phyloP scores from a whole-genome alignment of 2,329 filamentous ascomycete species.

The Thielaviopsis euricoi region DNA sequence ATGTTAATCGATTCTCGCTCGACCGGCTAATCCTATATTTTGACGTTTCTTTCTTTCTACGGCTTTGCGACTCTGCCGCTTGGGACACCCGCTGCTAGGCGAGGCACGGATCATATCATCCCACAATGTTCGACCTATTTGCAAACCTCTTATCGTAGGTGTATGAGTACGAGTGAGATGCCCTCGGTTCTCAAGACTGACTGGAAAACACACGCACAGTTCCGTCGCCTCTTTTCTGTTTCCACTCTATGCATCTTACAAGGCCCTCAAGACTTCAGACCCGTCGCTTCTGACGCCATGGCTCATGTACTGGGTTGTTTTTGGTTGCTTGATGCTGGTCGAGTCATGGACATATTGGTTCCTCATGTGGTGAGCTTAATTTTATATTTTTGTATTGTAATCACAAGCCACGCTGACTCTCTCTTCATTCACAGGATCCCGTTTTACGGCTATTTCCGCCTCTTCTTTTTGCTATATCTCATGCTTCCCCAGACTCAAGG shows the following conservation, averaged over 20 bases:
- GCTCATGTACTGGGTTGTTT: conserved; percentile 98
- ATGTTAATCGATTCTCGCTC: not conserved
- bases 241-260: conserved; percentile 93
- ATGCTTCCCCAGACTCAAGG: conserved; percentile 97
- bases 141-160: not conserved
- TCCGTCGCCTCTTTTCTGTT: conserved; percentile 81
- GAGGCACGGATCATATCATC: not conserved
- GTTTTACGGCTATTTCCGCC: conserved; percentile 83
- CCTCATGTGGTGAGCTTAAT: conserved; percentile 61
- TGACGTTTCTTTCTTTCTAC: conserved; percentile 1
- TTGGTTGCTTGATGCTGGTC: conserved; percentile 62
- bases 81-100: not conserved
- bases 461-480: conserved; percentile 79
- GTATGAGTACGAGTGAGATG: not conserved
- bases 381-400: conserved; percentile 4
- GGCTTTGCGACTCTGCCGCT: conserved; percentile 10
- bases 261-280: conserved; percentile 84
- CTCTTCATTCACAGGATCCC: conserved; percentile 44
- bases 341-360: conserved; percentile 85
- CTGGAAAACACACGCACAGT: conserved; percentile 32
- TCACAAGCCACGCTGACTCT: not conserved
- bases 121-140: not conserved
- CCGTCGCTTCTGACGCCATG: conserved; percentile 84
- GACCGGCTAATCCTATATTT: conserved; percentile 7
- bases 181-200: not conserved